phyloP scores from a whole-genome alignment of 2,329 filamentous ascomycete genomes.

The Colletotrichum viniferum region DNA sequence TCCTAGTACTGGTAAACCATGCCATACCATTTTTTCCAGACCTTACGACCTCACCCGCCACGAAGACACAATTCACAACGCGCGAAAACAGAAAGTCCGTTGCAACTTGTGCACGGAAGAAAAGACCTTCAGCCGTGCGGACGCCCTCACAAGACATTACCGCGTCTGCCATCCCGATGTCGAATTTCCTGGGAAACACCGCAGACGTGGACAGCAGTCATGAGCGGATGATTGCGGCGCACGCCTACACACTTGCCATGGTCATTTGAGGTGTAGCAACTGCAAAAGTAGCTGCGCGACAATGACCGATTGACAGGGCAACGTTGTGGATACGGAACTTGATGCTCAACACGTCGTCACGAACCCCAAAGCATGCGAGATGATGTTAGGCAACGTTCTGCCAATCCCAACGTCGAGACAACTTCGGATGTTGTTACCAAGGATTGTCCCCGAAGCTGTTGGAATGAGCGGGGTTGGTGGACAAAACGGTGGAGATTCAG shows the following conservation, averaged over 20 bases:
- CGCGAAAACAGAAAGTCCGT: constrained; percentile 90
- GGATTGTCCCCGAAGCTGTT: not conserved
- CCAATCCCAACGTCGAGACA: not conserved
- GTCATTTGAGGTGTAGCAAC: not conserved
- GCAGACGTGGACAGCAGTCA: constrained; percentile 28
- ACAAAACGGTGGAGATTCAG: not conserved
- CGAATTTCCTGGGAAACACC: constrained; percentile 73
- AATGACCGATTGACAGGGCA: not conserved
- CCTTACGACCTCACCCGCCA: constrained; percentile 97
- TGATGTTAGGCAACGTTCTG: no score
- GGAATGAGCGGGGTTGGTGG: not conserved
- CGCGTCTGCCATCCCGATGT: constrained; percentile 91
- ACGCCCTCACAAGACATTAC: constrained; percentile 93
- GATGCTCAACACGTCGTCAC: not conserved
- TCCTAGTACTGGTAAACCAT: constrained; percentile 92
- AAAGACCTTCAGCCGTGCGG: constrained; percentile 95
- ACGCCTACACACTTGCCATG: not conserved
- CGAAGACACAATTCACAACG: constrained; percentile 97
- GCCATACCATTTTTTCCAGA: constrained; percentile 91
- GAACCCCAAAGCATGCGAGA: not conserved
- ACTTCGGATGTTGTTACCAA: not conserved
- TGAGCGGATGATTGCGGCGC: not conserved
- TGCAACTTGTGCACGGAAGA: constrained; percentile 94
- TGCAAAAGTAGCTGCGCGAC: not conserved
- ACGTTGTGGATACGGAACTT: no score